Conservation (phyloP, 2,329 filamentous ascomycete species). For the Diaporthe aspalathi region DNA sequence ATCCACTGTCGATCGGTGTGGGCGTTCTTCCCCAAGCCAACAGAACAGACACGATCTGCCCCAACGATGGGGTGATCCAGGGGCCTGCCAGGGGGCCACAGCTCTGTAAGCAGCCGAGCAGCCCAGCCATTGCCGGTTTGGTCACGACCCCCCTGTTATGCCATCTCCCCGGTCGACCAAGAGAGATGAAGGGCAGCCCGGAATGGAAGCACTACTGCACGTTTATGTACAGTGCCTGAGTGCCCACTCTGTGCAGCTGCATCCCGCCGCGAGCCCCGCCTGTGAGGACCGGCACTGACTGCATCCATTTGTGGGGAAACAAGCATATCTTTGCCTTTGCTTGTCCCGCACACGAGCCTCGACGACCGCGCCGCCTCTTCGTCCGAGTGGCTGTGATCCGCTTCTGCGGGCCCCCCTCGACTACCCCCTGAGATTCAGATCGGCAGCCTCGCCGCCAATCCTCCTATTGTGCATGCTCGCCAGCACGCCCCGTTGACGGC, state of each 20-base stretch:
- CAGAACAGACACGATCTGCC: slow-evolving; percentile 9
- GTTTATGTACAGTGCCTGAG: too few species aligned
- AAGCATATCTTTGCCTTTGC: slow-evolving; percentile 31
- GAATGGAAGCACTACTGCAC: background rate
- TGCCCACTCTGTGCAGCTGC: too few species aligned
- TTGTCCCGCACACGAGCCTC: slow-evolving; percentile 3
- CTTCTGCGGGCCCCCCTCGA: slow-evolving; percentile 18
- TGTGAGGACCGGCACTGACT: background rate
- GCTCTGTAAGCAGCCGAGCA: background rate
- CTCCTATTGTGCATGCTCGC: slow-evolving; percentile 30
- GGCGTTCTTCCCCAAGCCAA: background rate
- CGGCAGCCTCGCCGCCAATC: slow-evolving; percentile 32
- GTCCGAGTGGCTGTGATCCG: slow-evolving; percentile 7
- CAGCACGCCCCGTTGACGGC: background rate
- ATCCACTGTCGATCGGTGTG: slow-evolving; percentile 29
- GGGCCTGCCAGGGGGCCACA: slow-evolving; percentile 19
- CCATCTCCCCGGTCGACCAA: slow-evolving; percentile 19
- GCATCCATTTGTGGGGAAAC: slow-evolving; percentile 32
- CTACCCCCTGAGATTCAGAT: slow-evolving; percentile 36
- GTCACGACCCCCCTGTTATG: slow-evolving; percentile 8
- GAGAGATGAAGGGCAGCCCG: slow-evolving; percentile 24
- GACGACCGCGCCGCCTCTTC: slow-evolving; percentile 8
- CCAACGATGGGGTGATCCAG: slow-evolving; percentile 26
- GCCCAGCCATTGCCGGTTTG: slow-evolving; percentile 10
- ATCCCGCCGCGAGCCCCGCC: too few species aligned